A percentile compares a stretch with the other conserved stretches of the same genome.
These are phyloP conservation scores for Neonothopanus nambi DNA, from an alignment of 1,284 basidiomycete genomes.

Conservation along the genomic window DNA sequence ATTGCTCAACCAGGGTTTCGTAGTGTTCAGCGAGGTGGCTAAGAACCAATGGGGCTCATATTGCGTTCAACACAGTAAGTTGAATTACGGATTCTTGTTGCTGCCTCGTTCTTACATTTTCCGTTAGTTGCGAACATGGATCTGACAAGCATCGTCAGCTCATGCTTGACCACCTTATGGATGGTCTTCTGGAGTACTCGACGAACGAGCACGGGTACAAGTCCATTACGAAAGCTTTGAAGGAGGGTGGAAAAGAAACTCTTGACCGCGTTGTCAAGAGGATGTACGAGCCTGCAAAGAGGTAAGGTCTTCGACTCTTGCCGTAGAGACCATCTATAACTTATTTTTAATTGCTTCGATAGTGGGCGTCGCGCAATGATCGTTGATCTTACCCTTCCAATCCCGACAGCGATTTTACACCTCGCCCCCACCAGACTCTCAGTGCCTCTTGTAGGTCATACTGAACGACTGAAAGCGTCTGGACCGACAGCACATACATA, in stretches of 20 bases:
- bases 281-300: constrained; percentile 80
- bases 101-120: too few species aligned
- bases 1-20: constrained; percentile 66
- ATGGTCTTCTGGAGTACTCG: constrained; percentile 71
- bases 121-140: constrained; percentile 79
- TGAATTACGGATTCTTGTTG: constrained; percentile 27
- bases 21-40: constrained; percentile 70
- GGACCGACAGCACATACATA: too few species aligned
- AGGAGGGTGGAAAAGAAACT: constrained; percentile 75
- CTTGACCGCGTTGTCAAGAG: constrained; percentile 69
- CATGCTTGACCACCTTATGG: constrained; percentile 71
- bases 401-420: too few species aligned
- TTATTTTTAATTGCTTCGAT: constrained; percentile 17
- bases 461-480: too few species aligned
- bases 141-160: constrained; percentile 68
- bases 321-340: neutral
- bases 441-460: too few species aligned
- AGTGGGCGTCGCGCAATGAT: constrained; percentile 77
- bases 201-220: constrained; percentile 82
- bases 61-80: constrained; percentile 75
- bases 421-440: too few species aligned
- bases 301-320: constrained; percentile 40
- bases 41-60: constrained; percentile 87
- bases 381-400: constrained; percentile 79
- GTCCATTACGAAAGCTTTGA: constrained; percentile 79